These are phyloP conservation scores for Nakaseomyces kungkrabaensis DNA, from an alignment of 1,139 yeast species.

Conservation along the genomic window DNA sequence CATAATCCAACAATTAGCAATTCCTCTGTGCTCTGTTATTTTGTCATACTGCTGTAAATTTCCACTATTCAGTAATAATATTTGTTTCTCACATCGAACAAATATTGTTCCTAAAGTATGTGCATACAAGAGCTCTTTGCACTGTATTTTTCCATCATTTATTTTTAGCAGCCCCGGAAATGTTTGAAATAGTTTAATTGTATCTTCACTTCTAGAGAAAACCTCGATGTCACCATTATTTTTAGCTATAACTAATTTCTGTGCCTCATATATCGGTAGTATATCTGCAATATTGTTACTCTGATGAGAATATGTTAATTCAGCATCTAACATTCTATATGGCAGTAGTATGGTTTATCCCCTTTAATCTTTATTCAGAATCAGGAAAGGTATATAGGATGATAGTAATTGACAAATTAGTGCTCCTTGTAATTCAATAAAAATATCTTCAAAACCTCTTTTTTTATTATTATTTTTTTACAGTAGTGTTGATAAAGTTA, in stretches of 20 bases:
- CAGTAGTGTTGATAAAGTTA: no score
- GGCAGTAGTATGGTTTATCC: no score
- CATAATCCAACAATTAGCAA: constrained; percentile 20
- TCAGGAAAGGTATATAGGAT: no score
- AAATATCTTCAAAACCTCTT: no score
- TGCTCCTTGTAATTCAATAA: no score
- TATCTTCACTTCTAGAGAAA: constrained; percentile 16
- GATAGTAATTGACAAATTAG: not conserved
- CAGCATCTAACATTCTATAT: constrained; percentile 15
- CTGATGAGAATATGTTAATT: constrained; percentile 11
- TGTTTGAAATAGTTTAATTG: constrained; percentile 20
- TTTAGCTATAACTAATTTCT: constrained; percentile 20
- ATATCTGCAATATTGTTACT: constrained; percentile 17
- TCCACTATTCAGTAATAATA: constrained; percentile 22
- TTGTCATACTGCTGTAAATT: constrained; percentile 26
- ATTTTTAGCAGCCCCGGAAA: constrained; percentile 18
- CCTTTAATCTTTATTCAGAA: no score
- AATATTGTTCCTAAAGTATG: constrained; percentile 22
- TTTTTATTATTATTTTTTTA: no score
- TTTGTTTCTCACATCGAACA: constrained; percentile 19
- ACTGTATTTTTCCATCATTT: constrained; percentile 9
- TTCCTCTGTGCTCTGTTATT: constrained; percentile 26
- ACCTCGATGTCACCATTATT: constrained; percentile 23
- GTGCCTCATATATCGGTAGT: constrained; percentile 18
- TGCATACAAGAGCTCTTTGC: constrained; percentile 18